Evolutionary conservation across 2,329 filamentous ascomycete genomes (phyloP).

Genomic region (Fusarium subglutinans): DNA sequence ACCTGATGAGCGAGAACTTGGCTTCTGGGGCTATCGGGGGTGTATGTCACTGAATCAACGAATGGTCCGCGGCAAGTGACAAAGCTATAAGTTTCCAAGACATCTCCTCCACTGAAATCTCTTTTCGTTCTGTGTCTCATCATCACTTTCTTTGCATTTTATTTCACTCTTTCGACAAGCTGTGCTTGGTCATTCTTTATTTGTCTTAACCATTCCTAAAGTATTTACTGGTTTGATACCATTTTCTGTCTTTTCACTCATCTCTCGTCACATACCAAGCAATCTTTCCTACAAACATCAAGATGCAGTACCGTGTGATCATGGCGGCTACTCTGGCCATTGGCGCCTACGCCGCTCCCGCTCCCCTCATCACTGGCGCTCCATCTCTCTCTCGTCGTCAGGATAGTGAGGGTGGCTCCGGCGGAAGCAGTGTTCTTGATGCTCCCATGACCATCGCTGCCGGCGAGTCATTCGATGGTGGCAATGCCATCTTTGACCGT

Average conservation of each 20-base stretch:
- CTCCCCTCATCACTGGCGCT: slow-evolving; percentile 32
- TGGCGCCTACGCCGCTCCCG: slow-evolving; percentile 34
- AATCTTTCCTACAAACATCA: slow-evolving; percentile 2
- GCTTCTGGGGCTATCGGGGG: neutral
- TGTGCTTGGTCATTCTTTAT: slow-evolving; percentile 39
- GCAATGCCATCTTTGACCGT: slow-evolving; percentile 42
- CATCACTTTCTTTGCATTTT: slow-evolving; percentile 30
- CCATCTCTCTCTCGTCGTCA: slow-evolving; percentile 33
- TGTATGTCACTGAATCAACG: slow-evolving; percentile 2
- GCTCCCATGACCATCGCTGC: slow-evolving; percentile 41
- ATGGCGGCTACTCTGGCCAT: slow-evolving; percentile 39
- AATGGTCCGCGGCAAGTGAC: slow-evolving; percentile 13
- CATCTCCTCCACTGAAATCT: neutral
- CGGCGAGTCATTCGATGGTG: slow-evolving; percentile 43
- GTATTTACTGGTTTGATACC: slow-evolving; percentile 39
- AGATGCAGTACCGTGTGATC: slow-evolving; percentile 44
- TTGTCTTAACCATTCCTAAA: slow-evolving; percentile 6
- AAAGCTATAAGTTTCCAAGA: slow-evolving; percentile 25
- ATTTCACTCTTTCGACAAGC: slow-evolving; percentile 40
- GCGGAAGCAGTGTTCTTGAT: slow-evolving; percentile 35
- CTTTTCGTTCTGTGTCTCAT: slow-evolving; percentile 16
- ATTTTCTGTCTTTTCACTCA: neutral
- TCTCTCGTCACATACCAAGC: neutral
- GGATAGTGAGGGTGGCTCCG: slow-evolving; percentile 1
- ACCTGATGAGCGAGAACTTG: neutral